phyloP scores from a whole-genome alignment of 179 eudicot genomes.

The Beta macrorhiza region DNA sequence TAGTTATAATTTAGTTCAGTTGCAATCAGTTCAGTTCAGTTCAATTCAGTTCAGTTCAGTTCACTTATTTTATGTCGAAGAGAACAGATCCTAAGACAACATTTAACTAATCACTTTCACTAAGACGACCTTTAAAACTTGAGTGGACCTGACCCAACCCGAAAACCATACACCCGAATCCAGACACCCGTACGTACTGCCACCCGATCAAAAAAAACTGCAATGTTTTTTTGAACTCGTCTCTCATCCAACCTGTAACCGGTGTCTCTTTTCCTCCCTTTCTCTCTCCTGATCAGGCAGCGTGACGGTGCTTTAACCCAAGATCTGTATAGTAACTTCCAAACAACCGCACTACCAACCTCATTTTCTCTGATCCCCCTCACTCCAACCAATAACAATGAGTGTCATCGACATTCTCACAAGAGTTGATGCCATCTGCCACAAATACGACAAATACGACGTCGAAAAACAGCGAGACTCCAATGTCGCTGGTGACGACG shows the following conservation, averaged over 20 bases:
- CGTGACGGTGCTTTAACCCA: slow-evolving; percentile 15
- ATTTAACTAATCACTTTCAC: too few species aligned
- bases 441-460: slow-evolving; percentile 93
- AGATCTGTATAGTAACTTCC: background rate
- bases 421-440: slow-evolving; percentile 89
- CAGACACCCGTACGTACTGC: too few species aligned
- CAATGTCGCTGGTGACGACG: slow-evolving; percentile 86
- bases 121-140: too few species aligned
- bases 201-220: too few species aligned
- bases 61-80: too few species aligned
- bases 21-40: too few species aligned
- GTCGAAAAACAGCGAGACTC: slow-evolving; percentile 70
- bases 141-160: too few species aligned
- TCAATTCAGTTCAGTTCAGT: too few species aligned
- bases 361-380: background rate
- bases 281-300: background rate
- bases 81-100: too few species aligned
- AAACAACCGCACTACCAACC: background rate
- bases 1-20: too few species aligned
- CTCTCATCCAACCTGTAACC: background rate
- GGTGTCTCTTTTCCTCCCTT: background rate
- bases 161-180: too few species aligned
- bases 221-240: background rate
- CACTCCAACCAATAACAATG: slow-evolving; percentile 35
- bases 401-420: slow-evolving; percentile 92